Conservation (phyloP, 768 basidiomycete species). For the Fomitopsis pulvina region DNA sequence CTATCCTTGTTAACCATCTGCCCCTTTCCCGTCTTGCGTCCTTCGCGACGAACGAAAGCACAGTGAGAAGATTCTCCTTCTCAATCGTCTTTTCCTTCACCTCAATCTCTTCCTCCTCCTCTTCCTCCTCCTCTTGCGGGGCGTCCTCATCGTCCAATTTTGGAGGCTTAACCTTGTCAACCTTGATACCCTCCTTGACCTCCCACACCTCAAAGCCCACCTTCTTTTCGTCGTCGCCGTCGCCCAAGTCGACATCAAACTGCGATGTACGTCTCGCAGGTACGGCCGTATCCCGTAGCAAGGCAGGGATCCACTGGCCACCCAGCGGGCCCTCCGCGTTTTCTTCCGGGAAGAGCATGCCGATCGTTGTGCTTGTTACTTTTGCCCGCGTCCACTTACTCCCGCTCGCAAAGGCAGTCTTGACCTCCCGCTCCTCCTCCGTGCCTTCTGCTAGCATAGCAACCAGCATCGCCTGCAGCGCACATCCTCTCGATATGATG, state of each 20-base stretch:
- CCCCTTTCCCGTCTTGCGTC: slow-evolving; percentile 39
- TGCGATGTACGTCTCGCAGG: slow-evolving; percentile 57
- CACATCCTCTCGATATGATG: slow-evolving; percentile 70
- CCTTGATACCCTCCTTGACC: slow-evolving; percentile 56
- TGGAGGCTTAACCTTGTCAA: slow-evolving; percentile 49
- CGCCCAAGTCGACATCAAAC: slow-evolving; percentile 49
- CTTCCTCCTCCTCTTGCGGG: slow-evolving; percentile 46
- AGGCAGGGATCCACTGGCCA: slow-evolving; percentile 58
- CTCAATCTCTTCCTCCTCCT: slow-evolving; percentile 56
- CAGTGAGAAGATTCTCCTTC: slow-evolving; percentile 44
- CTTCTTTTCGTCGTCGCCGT: slow-evolving; percentile 31
- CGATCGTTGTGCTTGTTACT: slow-evolving; percentile 59
- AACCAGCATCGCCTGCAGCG: slow-evolving; percentile 64
- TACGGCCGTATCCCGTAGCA: slow-evolving; percentile 65
- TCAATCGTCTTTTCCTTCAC: slow-evolving; percentile 54
- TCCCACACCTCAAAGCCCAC: slow-evolving; percentile 77
- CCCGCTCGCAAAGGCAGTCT: slow-evolving; percentile 39
- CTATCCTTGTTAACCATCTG: slow-evolving; percentile 44
- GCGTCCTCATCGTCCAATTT: slow-evolving; percentile 39
- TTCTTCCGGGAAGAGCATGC: slow-evolving; percentile 56
- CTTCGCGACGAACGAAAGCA: slow-evolving; percentile 27
- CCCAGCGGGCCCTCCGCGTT: slow-evolving; percentile 39
- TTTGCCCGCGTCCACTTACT: slow-evolving; percentile 37
- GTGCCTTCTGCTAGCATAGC: slow-evolving; percentile 33
- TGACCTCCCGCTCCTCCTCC: slow-evolving; percentile 43